Evolutionary conservation across 2,329 filamentous ascomycete species (phyloP).

Genomic region (Venturia carpophila): DNA sequence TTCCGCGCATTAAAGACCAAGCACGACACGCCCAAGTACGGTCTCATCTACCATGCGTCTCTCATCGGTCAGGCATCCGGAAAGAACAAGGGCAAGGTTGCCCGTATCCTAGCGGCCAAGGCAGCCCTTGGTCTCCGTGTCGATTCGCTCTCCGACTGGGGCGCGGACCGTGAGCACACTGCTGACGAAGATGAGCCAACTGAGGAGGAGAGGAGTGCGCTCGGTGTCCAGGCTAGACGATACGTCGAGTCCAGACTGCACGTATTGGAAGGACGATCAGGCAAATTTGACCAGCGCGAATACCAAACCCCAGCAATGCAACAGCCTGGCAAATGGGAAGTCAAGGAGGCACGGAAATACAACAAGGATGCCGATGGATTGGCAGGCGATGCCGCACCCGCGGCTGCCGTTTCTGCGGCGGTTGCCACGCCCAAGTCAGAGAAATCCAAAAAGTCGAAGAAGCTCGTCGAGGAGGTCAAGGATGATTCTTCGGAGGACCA

Average conservation of each 20-base stretch:
- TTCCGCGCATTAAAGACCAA: conserved; percentile 99
- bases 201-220: conserved; percentile 78
- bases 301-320: conserved; percentile 50
- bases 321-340: conserved; percentile 72
- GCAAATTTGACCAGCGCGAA: conserved; percentile 68
- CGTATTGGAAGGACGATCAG: conserved; percentile 80
- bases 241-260: conserved; percentile 71
- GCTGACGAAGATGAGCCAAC: conserved; percentile 51
- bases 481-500: conserved; percentile 34
- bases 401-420: conserved; percentile 32
- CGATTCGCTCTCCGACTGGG: conserved; percentile 77
- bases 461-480: conserved; percentile 34
- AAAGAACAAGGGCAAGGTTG: conserved; percentile 99
- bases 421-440: conserved; percentile 27
- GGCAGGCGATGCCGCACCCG: conserved; percentile 57
- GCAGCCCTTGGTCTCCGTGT: conserved; percentile 87
- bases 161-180: conserved; percentile 36
- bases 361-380: conserved; percentile 89
- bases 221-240: conserved; percentile 65
- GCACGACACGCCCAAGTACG: conserved; percentile 98
- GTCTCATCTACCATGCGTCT: conserved; percentile 61
- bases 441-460: conserved; percentile 47
- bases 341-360: conserved; percentile 91
- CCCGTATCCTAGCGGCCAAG: conserved; percentile 90
- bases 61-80: conserved; percentile 94